phyloP scores from a whole-genome alignment of 306 rosid species.

The Argentina anserina region DNA sequence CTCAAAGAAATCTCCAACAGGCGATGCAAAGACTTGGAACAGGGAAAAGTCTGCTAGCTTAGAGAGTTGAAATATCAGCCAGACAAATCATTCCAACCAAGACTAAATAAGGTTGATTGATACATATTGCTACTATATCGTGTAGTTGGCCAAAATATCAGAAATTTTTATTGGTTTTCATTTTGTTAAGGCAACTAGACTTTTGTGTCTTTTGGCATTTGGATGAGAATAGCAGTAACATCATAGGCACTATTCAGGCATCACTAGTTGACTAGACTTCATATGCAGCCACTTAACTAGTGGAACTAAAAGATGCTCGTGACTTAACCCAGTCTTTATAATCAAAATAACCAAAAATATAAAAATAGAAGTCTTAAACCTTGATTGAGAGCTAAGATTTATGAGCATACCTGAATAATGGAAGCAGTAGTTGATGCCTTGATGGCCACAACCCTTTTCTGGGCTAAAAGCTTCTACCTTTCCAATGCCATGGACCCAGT shows the following conservation, averaged over 20 bases:
- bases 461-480: not conserved
- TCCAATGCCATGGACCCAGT: not conserved
- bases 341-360: not conserved
- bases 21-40: not conserved
- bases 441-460: too few relatives aligned
- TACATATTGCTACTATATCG: too few relatives aligned
- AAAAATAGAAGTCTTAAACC: not conserved
- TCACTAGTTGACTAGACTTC: not conserved
- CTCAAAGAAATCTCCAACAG: not conserved
- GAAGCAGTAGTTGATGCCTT: not conserved
- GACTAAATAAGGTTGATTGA: not conserved
- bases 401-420: not conserved
- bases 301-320: not conserved
- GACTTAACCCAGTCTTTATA: not conserved
- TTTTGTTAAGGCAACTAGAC: not conserved
- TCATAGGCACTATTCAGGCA: not conserved
- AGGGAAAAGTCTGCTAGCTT: not conserved
- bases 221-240: slow-evolving; percentile 4
- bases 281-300: not conserved
- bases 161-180: not conserved
- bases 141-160: not conserved
- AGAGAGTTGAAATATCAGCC: not conserved
- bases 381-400: not conserved
- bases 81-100: not conserved
- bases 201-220: not conserved